A percentile compares a stretch with the other conserved stretches of the same genome.
These are phyloP conservation scores for Termitomyces titanicus DNA, from an alignment of 768 basidiomycete genomes.

Conservation along the genomic window DNA sequence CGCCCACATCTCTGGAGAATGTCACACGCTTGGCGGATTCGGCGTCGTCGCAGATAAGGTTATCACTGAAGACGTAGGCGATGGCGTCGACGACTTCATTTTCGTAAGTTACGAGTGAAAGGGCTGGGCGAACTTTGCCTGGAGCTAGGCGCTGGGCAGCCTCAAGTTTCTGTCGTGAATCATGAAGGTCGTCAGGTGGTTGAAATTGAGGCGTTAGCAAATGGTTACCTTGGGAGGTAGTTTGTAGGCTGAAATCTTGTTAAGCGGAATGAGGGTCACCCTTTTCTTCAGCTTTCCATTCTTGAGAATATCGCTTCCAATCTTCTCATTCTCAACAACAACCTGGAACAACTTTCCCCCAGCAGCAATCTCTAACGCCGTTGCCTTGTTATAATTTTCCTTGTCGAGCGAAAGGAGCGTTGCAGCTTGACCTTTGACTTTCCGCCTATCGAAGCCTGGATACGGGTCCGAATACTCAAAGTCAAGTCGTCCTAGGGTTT, in stretches of 20 bases:
- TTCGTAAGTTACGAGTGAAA: constrained; percentile 84
- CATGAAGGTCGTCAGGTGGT: neutral
- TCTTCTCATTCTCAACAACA: constrained; percentile 86
- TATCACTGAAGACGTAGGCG: constrained; percentile 90
- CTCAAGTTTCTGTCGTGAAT: constrained; percentile 60
- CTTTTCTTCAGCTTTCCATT: constrained; percentile 75
- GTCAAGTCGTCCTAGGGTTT: constrained; percentile 65
- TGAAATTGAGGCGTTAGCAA: neutral
- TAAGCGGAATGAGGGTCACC: constrained; percentile 91
- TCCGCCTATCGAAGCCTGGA: constrained; percentile 75
- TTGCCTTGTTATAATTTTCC: constrained; percentile 72
- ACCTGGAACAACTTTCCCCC: constrained; percentile 91
- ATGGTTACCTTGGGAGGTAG: constrained; percentile 39
- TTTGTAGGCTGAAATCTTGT: constrained; percentile 74
- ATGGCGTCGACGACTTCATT: constrained; percentile 85
- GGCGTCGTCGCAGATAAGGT: constrained; percentile 87
- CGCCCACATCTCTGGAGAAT: constrained; percentile 62
- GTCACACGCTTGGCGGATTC: constrained; percentile 86
- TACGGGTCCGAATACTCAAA: constrained; percentile 81
- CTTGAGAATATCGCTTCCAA: constrained; percentile 82
- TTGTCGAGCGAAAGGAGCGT: constrained; percentile 76
- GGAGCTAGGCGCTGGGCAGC: constrained; percentile 69
- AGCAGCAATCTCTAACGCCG: constrained; percentile 90
- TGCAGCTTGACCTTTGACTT: constrained; percentile 91
- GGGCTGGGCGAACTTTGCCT: constrained; percentile 79